phyloP scores from a whole-genome alignment of 345 rosid genomes.

The Boechera stricta region DNA sequence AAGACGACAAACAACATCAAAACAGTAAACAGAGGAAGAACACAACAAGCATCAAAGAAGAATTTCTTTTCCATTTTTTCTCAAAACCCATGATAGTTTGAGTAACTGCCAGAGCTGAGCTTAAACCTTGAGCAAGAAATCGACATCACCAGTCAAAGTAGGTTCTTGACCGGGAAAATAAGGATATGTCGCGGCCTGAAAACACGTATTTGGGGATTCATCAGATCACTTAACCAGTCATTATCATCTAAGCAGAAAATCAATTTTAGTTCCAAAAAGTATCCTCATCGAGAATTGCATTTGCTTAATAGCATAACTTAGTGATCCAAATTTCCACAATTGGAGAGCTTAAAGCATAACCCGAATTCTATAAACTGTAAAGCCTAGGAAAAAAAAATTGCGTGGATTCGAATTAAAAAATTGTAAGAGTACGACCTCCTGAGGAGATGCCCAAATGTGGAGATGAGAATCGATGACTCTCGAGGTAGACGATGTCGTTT shows the following conservation, averaged over 20 bases:
- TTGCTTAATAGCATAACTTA: background rate
- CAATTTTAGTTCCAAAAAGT: background rate
- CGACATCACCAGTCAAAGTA: slow-evolving; percentile 70
- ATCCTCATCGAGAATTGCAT: background rate
- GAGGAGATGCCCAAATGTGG: slow-evolving; percentile 93
- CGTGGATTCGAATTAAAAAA: background rate
- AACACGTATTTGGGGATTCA: slow-evolving; percentile 5
- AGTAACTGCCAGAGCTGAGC: slow-evolving; percentile 12
- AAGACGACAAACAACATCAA: slow-evolving; percentile 4
- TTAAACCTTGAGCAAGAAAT: slow-evolving; percentile 84
- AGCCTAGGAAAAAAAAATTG: background rate
- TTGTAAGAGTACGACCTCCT: slow-evolving; percentile 56
- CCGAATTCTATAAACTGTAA: background rate
- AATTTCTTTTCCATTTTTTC: background rate
- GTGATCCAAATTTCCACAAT: slow-evolving; percentile 15
- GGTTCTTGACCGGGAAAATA: slow-evolving; percentile 97
- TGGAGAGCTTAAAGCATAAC: background rate
- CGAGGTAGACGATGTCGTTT: slow-evolving; percentile 36
- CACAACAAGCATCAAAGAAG: slow-evolving; percentile 14
- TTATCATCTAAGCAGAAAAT: background rate
- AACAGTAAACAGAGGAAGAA: slow-evolving; percentile 1
- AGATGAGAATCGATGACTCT: slow-evolving; percentile 85
- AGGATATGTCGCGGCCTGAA: slow-evolving; percentile 76
- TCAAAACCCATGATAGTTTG: background rate
- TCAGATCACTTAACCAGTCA: slow-evolving; percentile 13